Evolutionary conservation across 2,329 filamentous ascomycete genomes (phyloP), one percentile per base, ranked within the genome.

Genomic region (Neophaeococcomyces mojaviensis): DNA sequence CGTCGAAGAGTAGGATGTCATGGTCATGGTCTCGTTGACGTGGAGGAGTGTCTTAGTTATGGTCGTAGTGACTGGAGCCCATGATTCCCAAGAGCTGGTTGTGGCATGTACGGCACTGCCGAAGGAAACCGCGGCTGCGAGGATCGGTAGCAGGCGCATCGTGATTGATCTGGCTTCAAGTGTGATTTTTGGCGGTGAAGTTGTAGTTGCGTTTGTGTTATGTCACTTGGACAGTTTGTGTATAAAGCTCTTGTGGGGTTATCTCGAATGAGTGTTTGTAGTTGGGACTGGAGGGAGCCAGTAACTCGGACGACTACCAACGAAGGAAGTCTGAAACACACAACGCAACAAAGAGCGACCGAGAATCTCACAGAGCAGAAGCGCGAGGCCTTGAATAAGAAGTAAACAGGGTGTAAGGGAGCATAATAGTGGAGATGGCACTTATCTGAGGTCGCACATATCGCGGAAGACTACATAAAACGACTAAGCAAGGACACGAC

Each of bases 21-120:
- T 55, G 15, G 49, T 39, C 4, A 46, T 47, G 12, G 51, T 41
- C 19, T 39, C 46, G 40, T 50, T 47, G 46, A 42, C 32, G 46
- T 39, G 30, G 16, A 47, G 34, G 26, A 55, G 47, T 28, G 48
- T 50, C 26, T 50, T 53, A 36, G 53, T 55, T 24, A 55, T 36
- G 26, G 51, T 55, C 31, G 49, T 43, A 2, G 53, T 55, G 37
- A 48, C 53, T 10, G 49, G 49, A 49, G 22, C 49, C 32, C 9
- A 51, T 51, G 35, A 51, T 37, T 49, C 44, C n/a, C 46, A 47
- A 9, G 46, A 30, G 30, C 46, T 47, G 7, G 31, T 6, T 2
- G 39, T 28, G 22, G 50, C 52, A 13, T 49, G 41, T 32, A 43
- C 48, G 10, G 32, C 22, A 44, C 38, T 36, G 44, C 44, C 24